These are phyloP conservation scores for Suhomyces xylopsoci DNA, from an alignment of 805 yeast species.

Conservation along the genomic window DNA sequence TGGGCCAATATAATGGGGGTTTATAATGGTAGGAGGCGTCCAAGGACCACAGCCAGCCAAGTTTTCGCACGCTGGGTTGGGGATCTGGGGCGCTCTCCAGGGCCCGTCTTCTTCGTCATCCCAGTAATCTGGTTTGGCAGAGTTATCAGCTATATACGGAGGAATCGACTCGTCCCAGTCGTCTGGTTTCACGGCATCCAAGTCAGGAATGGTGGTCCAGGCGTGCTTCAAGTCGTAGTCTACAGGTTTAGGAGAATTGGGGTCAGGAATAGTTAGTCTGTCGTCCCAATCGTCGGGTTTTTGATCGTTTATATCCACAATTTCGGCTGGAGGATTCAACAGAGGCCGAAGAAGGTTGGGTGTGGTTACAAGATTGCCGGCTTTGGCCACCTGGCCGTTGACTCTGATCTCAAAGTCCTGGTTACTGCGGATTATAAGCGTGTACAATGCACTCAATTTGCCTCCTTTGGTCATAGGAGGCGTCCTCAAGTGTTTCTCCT, in stretches of 20 bases:
- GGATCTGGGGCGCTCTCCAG: conserved; percentile 70
- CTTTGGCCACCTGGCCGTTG: conserved; percentile 69
- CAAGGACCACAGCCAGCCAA: conserved; percentile 78
- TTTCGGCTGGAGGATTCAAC: conserved; percentile 61
- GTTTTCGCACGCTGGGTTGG: conserved; percentile 67
- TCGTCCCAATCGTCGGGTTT: conserved; percentile 89
- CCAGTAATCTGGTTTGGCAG: conserved; percentile 74
- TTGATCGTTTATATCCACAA: conserved; percentile 51
- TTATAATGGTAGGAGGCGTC: conserved; percentile 63
- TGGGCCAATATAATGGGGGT: conserved; percentile 72
- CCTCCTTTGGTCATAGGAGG: conserved; percentile 66
- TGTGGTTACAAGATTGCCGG: conserved; percentile 61
- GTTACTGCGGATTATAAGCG: conserved; percentile 64
- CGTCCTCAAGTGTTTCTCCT: conserved; percentile 65
- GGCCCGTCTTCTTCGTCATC: conserved; percentile 87
- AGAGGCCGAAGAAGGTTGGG: conserved; percentile 59
- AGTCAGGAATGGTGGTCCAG: conserved; percentile 55
- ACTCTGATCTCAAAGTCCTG: conserved; percentile 77
- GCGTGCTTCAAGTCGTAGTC: conserved; percentile 83
- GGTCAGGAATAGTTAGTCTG: conserved; percentile 62
- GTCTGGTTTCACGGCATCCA: conserved; percentile 63
- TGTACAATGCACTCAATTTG: conserved; percentile 65
- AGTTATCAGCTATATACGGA: conserved; percentile 60
- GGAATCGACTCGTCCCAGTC: conserved; percentile 74
- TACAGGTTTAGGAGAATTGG: conserved; percentile 65